Evolutionary conservation across 202 grass and related monocot genomes (phyloP).

Genomic region (Panicum hallii): DNA sequence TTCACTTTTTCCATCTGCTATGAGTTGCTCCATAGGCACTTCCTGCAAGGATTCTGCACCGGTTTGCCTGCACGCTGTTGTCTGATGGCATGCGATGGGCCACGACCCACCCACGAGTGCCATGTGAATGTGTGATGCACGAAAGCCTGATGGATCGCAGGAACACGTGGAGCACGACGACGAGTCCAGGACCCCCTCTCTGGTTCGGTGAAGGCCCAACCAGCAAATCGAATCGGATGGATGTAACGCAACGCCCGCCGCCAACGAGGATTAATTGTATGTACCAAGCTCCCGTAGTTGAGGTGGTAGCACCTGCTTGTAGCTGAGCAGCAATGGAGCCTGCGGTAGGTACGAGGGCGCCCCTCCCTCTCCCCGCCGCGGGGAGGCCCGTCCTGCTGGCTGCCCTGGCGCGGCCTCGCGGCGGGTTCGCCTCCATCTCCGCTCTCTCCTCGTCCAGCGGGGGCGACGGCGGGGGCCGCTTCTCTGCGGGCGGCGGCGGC

Average conservation of each 20-base stretch:
- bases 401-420: neutral
- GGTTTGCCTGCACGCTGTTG: neutral
- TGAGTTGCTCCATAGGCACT: neutral
- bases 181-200: too few species aligned
- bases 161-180: neutral
- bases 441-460: constrained; percentile 2
- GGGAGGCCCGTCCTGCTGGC: neutral
- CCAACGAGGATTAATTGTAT: neutral
- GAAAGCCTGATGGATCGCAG: too few species aligned
- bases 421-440: constrained; percentile 38
- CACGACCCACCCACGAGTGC: neutral
- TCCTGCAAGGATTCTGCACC: too few species aligned
- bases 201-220: too few species aligned
- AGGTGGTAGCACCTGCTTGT: neutral
- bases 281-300: neutral
- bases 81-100: neutral
- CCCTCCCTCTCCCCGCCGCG: neutral
- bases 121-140: too few species aligned
- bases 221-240: too few species aligned
- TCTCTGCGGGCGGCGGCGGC: constrained; percentile 34
- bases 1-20: neutral
- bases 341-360: neutral
- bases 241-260: neutral
- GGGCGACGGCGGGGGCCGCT: constrained; percentile 8
- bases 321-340: constrained; percentile 42